Percentiles rank a stretch among this genome's conserved stretches.
These are phyloP conservation scores for Heritiera fomes DNA, from an alignment of 345 rosid genomes.

Conservation along the genomic window DNA sequence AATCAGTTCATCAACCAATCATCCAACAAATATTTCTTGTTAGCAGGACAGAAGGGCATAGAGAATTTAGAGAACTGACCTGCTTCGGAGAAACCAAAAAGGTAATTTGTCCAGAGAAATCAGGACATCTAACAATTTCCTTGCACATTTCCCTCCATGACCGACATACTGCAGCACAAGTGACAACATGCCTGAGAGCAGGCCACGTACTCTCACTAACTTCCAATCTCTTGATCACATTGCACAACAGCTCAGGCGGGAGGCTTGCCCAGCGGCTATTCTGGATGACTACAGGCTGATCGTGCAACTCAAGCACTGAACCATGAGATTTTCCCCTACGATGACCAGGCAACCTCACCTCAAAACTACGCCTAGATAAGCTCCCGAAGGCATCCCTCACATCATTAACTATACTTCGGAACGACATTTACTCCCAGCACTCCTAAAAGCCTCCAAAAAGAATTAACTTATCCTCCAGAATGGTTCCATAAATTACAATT, in stretches of 20 bases:
- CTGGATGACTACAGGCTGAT: constrained; percentile 56
- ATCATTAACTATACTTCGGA: constrained; percentile 89
- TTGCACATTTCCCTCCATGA: constrained; percentile 95
- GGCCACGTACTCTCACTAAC: constrained; percentile 89
- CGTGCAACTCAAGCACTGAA: constrained; percentile 65
- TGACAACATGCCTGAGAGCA: constrained; percentile 81
- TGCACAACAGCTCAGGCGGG: constrained; percentile 83
- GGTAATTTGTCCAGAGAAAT: constrained; percentile 82
- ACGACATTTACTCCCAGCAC: constrained; percentile 58
- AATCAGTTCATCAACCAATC: background rate
- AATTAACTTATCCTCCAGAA: constrained; percentile 12
- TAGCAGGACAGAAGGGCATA: constrained; percentile 13
- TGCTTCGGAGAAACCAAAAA: constrained; percentile 90
- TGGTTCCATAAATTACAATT: background rate
- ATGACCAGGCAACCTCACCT: constrained; percentile 68
- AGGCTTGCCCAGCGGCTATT: constrained; percentile 83
- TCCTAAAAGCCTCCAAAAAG: background rate
- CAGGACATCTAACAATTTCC: constrained; percentile 81
- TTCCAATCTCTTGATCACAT: constrained; percentile 89
- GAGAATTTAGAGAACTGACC: constrained; percentile 36
- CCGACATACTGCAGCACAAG: constrained; percentile 92
- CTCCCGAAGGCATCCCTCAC: constrained; percentile 93
- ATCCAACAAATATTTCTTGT: background rate
- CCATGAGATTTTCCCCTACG: constrained; percentile 78
- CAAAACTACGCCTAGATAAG: constrained; percentile 84